These are phyloP conservation scores for Aspergillus nanangensis DNA, from an alignment of 495 filamentous ascomycete species.

Conservation along the genomic window DNA sequence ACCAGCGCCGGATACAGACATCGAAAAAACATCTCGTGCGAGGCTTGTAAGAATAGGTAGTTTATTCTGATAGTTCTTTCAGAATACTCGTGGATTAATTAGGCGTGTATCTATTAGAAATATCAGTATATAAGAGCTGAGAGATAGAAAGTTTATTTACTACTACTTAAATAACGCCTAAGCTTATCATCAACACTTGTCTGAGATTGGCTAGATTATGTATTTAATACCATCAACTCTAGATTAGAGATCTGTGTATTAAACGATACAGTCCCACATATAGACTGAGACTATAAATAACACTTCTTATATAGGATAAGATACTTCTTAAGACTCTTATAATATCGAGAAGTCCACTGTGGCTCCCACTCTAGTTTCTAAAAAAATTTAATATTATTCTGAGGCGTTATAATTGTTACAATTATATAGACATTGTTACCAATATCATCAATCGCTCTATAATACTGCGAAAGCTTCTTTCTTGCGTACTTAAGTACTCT, in stretches of 20 bases:
- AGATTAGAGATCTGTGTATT: background rate
- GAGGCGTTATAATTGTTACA: conserved; percentile 11
- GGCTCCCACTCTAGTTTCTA: too few species aligned
- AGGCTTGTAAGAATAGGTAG: conserved; percentile 6
- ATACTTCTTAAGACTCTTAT: too few species aligned
- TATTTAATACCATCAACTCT: background rate
- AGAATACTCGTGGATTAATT: conserved; percentile 1
- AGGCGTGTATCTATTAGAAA: too few species aligned
- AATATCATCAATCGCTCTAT: conserved; percentile 8
- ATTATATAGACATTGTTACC: conserved; percentile 11
- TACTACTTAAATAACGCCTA: background rate
- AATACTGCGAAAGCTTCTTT: conserved; percentile 18
- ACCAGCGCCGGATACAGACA: conserved; percentile 1
- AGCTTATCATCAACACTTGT: background rate
- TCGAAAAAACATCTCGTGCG: conserved; percentile 5
- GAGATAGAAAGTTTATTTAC: background rate
- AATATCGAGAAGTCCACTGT: too few species aligned
- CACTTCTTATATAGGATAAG: background rate
- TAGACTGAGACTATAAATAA: background rate
- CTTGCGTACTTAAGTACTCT: conserved; percentile 1
- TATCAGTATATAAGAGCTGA: background rate
- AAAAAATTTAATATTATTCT: conserved; percentile 17
- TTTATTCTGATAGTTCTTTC: conserved; percentile 7
- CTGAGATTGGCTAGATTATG: background rate
- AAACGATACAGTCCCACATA: background rate